phyloP scores from a whole-genome alignment of 73 alveolate species.

The Uronychia binucleata region DNA sequence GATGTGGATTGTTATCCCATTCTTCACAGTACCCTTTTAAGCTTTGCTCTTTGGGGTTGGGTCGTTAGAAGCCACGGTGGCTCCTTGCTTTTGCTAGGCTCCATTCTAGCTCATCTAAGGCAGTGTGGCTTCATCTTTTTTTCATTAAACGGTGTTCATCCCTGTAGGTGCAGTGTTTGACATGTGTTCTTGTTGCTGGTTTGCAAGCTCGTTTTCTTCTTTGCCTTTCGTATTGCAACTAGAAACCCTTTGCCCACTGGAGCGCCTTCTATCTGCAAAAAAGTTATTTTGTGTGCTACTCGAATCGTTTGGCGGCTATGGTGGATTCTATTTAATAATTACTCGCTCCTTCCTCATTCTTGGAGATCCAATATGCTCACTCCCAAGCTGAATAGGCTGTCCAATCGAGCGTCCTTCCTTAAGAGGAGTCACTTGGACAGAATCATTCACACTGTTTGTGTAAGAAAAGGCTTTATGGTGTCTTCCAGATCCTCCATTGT shows the following conservation, averaged over 20 bases:
- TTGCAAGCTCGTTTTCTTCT: not conserved
- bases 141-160: too few species aligned
- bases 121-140: too few species aligned
- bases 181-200: too few species aligned
- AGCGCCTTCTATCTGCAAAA: not conserved
- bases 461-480: not conserved
- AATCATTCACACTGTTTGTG: not conserved
- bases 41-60: too few species aligned
- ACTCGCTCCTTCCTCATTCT: not conserved
- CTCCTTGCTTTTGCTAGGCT: too few species aligned
- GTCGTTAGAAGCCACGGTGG: too few species aligned
- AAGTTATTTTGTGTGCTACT: not conserved
- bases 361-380: not conserved
- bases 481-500: not conserved
- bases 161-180: too few species aligned
- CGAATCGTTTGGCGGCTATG: not conserved
- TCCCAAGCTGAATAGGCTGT: not conserved
- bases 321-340: not conserved
- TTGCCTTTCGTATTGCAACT: not conserved
- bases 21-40: too few species aligned
- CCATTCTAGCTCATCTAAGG: too few species aligned
- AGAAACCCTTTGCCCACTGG: not conserved
- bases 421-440: not conserved
- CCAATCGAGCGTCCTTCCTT: not conserved
- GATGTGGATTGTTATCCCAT: conserved; percentile 43